Conservation (phyloP, 2,329 filamentous ascomycete species). For the Arachnomyces sp. region DNA sequence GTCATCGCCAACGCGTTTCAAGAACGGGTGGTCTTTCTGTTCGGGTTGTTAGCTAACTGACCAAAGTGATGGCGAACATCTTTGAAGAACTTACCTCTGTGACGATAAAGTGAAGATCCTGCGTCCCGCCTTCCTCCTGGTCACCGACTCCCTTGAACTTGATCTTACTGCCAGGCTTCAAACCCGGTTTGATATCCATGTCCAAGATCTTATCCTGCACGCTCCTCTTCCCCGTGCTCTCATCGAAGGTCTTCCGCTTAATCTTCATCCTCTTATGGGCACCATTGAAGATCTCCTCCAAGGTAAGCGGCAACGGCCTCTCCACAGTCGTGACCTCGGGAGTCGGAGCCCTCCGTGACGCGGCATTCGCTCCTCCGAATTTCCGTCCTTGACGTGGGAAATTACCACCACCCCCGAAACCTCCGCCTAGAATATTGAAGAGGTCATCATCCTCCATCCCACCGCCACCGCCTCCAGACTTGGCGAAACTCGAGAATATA, state of each 20-base stretch:
- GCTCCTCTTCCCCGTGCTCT: conserved; percentile 67
- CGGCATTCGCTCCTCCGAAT: conserved; percentile 10
- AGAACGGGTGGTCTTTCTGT: conserved; percentile 79
- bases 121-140: conserved; percentile 89
- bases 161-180: conserved; percentile 97
- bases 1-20: conserved; percentile 81
- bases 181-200: conserved; percentile 87
- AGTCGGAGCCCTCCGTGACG: conserved; percentile 40
- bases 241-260: conserved; percentile 90
- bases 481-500: conserved; percentile 79
- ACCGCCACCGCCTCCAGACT: conserved; percentile 44
- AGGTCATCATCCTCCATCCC: conserved; percentile 43
- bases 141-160: conserved; percentile 98
- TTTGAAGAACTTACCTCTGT: conserved; percentile 62
- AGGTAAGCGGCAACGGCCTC: conserved; percentile 65
- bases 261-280: conserved; percentile 97
- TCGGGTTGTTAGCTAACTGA: conserved; percentile 32
- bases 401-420: conserved; percentile 37
- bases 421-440: conserved; percentile 41
- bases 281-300: conserved; percentile 85
- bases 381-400: conserved; percentile 23
- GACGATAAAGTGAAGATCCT: conserved; percentile 91
- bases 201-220: conserved; percentile 85
- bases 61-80: not conserved
- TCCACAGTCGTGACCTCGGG: conserved; percentile 89